Evolutionary conservation across 2,329 filamentous ascomycete genomes (phyloP).

Genomic region (Penicillium sp.): DNA sequence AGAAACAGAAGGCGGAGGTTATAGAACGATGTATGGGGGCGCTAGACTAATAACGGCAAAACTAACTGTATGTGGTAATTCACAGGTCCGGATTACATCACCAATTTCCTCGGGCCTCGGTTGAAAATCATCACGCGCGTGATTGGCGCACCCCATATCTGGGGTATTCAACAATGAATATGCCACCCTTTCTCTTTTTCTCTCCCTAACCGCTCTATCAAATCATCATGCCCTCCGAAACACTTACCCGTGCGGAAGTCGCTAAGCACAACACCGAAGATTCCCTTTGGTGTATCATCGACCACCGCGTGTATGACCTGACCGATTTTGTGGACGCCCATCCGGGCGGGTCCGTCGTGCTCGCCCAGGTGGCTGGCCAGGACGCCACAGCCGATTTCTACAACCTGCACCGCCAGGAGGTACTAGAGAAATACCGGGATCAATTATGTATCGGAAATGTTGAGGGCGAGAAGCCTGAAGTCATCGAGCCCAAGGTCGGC

Average conservation of each 20-base stretch:
- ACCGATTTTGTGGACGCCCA: constrained; percentile 84
- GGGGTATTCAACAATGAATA: constrained; percentile 1
- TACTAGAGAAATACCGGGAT: constrained; percentile 74
- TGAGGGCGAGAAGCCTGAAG: constrained; percentile 71
- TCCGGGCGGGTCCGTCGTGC: constrained; percentile 77
- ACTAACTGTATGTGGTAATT: neutral
- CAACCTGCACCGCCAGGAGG: constrained; percentile 88
- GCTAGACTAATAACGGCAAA: too few species aligned
- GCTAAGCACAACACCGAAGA: constrained; percentile 74
- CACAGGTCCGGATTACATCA: neutral
- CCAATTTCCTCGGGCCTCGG: constrained; percentile 4
- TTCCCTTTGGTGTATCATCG: constrained; percentile 80
- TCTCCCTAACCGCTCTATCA: neutral
- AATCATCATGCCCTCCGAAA: constrained; percentile 23
- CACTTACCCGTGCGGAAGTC: constrained; percentile 59
- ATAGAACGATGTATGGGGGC: too few species aligned
- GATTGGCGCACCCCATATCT: neutral
- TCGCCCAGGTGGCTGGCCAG: constrained; percentile 75
- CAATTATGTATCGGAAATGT: constrained; percentile 74
- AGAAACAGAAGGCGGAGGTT: too few species aligned
- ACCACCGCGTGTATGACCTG: constrained; percentile 84
- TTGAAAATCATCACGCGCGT: constrained; percentile 3
- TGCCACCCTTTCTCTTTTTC: neutral
- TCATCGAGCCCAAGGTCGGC: constrained; percentile 68
- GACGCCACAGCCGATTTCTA: constrained; percentile 85